These are phyloP conservation scores for Thecaphora frezii DNA, from an alignment of 1,284 basidiomycete species.

Conservation along the genomic window DNA sequence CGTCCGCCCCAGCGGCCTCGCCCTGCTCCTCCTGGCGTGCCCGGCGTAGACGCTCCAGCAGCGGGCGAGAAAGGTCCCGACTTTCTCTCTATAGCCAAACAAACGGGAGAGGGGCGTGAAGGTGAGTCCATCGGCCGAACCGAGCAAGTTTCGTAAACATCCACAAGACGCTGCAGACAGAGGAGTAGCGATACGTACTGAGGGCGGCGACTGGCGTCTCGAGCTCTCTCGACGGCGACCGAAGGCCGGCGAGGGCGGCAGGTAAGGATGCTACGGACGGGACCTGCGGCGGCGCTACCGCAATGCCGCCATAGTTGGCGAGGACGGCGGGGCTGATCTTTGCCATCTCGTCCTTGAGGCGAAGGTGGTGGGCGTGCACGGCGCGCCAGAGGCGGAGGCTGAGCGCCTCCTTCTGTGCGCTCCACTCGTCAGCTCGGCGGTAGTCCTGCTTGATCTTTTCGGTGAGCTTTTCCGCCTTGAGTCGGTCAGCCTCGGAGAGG, in stretches of 20 bases:
- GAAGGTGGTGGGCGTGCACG: conserved; percentile 42
- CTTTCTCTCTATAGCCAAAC: conserved; percentile 14
- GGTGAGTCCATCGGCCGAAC: no score
- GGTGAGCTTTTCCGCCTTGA: conserved; percentile 49
- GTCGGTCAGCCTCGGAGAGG: conserved; percentile 32
- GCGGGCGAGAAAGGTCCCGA: background rate
- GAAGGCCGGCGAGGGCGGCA: conserved; percentile 26
- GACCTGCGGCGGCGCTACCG: conserved; percentile 24
- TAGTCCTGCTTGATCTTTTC: conserved; percentile 50
- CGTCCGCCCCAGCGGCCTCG: conserved; percentile 27
- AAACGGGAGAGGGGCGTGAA: no score
- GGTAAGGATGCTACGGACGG: conserved; percentile 28
- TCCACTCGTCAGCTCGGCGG: conserved; percentile 49
- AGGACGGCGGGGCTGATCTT: conserved; percentile 48
- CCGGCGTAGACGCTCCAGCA: conserved; percentile 12
- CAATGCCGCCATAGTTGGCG: conserved; percentile 32
- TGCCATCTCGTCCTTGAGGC: conserved; percentile 41
- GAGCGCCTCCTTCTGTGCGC: conserved; percentile 45
- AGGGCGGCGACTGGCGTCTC: conserved; percentile 25
- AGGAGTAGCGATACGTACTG: background rate
- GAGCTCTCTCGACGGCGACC: conserved; percentile 34
- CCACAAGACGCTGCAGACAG: no score
- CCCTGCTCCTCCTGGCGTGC: conserved; percentile 24
- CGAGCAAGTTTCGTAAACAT: no score
- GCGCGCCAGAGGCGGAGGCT: conserved; percentile 43